Base-by-base conservation (phyloP, 257 asterid genomes). In the Solanum pinnatisectum region DNA sequence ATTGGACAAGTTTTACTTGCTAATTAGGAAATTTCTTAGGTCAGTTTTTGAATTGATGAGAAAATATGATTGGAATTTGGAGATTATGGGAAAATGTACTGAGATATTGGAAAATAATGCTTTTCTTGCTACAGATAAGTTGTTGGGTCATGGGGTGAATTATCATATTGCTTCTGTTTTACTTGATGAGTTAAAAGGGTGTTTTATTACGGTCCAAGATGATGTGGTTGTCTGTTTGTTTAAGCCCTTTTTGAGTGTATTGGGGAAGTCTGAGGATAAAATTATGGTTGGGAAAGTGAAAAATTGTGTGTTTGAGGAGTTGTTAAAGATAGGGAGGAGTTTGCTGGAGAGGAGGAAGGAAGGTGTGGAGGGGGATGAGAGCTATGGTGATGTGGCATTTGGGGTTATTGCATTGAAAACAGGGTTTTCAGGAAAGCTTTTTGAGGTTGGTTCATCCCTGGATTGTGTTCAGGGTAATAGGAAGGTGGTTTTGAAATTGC, bases 1-100 rank as follows among this genome's bases (percentile, higher is more conserved):
- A 92, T 72, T 97, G 88, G 99, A 96, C 86, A 96, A 96, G 94
- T 96, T 97, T 89, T 96, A 96, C 91, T 91, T 97, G 92, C 91
- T 96, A 70, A 93, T 97, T 86, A 95, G 99, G 83, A 91, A 90
- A 42, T 97, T 96, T 88, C 84, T 94, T 81, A 93, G 89, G 89
- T 87, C 93, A 13, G 77, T 97, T 92, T 95, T 97, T 90, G 92
- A 87, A 88, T 86, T 92, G 78, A 84, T 95, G 93, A 93, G 89
- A 89, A 87, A 89, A 87, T 90, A 88, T 87, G 89, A 90, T 40
- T 97, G 99, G 99, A 94, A 95, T 88, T 89, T 92, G 87, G 95
- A 79, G 81, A 88, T 92, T 87, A 63, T 96, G 89, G 93, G 87
- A 67, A 91, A 86, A 27, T 94, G 90, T 89, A 86, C 90, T 83